A percentile compares a stretch with the other conserved stretches of the same genome.
Conservation (phyloP, 164 flowering plant species). For the Pachysandra terminalis region DNA sequence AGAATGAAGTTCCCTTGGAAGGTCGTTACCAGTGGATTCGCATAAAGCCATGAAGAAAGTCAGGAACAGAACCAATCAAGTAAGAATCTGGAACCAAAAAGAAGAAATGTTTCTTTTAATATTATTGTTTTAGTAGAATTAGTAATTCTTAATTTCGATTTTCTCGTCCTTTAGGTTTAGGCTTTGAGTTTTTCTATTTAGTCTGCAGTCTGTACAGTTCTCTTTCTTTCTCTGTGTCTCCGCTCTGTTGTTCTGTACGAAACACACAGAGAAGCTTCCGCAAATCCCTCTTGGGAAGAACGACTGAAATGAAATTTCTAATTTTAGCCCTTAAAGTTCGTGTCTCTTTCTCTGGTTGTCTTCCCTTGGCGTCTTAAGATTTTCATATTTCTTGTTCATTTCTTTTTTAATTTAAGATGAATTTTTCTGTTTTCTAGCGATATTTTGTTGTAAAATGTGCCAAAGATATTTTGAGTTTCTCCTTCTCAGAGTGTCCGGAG, state of each 20-base stretch:
- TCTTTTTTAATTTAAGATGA: too few relatives aligned
- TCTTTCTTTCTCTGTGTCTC: background rate
- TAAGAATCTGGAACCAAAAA: background rate
- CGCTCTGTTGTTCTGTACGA: background rate
- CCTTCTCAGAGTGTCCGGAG: too few relatives aligned
- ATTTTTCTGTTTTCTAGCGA: too few relatives aligned
- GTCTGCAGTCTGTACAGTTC: too few relatives aligned
- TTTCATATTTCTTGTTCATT: too few relatives aligned
- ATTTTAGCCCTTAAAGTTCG: conserved; percentile 13
- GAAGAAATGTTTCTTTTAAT: background rate
- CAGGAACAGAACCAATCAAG: background rate
- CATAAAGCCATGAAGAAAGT: conserved; percentile 29
- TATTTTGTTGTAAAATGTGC: too few relatives aligned
- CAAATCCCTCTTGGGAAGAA: background rate
- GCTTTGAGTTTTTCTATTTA: too few relatives aligned
- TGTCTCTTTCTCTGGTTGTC: conserved; percentile 12
- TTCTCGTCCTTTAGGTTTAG: too few relatives aligned
- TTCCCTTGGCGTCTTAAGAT: too few relatives aligned
- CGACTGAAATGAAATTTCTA: background rate
- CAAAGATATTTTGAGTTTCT: too few relatives aligned
- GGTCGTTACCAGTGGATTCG: conserved; percentile 67
- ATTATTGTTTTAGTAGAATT: too few relatives aligned
- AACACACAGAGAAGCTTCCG: background rate
- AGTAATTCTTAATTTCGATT: background rate
- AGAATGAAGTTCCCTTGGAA: conserved; percentile 52